Conservation (phyloP, 2,329 filamentous ascomycete genomes). For the Tolypocladium sp. region DNA sequence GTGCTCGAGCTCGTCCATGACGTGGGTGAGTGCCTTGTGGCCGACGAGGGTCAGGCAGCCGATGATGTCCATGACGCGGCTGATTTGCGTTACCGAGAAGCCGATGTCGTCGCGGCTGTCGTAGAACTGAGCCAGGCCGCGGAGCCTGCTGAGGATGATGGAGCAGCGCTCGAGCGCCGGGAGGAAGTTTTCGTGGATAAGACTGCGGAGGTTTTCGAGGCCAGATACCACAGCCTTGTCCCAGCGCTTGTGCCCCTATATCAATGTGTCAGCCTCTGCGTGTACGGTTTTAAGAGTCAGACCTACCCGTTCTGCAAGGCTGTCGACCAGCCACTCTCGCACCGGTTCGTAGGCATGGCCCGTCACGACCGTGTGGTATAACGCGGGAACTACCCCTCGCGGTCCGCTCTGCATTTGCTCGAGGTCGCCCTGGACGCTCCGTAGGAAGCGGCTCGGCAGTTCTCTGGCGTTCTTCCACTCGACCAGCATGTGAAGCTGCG, state of each 20-base stretch:
- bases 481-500: constrained; percentile 65
- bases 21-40: constrained; percentile 61
- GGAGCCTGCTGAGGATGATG: constrained; percentile 72
- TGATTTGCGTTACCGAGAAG: constrained; percentile 54
- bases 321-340: constrained; percentile 82
- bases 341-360: constrained; percentile 69
- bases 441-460: constrained; percentile 68
- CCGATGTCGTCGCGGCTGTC: constrained; percentile 57
- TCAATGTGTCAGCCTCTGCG: background rate
- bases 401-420: constrained; percentile 48
- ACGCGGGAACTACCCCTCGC: constrained; percentile 57
- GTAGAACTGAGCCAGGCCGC: constrained; percentile 76
- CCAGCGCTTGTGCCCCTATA: constrained; percentile 85
- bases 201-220: constrained; percentile 64
- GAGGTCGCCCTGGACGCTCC: constrained; percentile 68
- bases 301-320: constrained; percentile 66
- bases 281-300: background rate
- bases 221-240: constrained; percentile 76
- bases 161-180: constrained; percentile 77
- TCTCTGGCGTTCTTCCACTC: constrained; percentile 81
- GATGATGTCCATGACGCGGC: constrained; percentile 58
- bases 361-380: constrained; percentile 79
- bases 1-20: constrained; percentile 68
- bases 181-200: constrained; percentile 81
- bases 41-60: constrained; percentile 67